Conservation (phyloP, 306 rosid species). For the Hippophae gyantsensis region DNA sequence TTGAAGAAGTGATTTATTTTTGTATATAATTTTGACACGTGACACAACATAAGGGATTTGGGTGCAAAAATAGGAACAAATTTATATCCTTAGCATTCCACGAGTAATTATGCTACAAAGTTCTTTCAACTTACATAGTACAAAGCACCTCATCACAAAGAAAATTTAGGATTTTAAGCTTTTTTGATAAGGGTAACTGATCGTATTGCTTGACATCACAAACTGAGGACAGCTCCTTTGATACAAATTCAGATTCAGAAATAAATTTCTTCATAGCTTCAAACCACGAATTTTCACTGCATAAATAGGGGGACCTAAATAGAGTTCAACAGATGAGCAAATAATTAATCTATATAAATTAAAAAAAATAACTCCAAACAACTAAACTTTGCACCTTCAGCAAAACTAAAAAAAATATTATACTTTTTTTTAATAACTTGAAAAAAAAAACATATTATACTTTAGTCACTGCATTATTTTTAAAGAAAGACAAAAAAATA, state of each 20-base stretch:
- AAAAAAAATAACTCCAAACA: background rate
- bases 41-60: no score
- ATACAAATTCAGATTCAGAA: constrained; percentile 21
- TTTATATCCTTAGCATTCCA: no score
- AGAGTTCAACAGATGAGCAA: constrained; percentile 2
- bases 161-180: constrained; percentile 32
- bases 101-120: background rate
- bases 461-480: no score
- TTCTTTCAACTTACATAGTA: constrained; percentile 35
- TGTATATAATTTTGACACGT: no score
- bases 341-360: background rate
- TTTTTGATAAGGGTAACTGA: constrained; percentile 30
- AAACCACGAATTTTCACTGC: constrained; percentile 30
- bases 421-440: no score
- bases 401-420: background rate
- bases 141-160: constrained; percentile 45
- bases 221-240: constrained; percentile 23
- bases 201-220: constrained; percentile 25
- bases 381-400: background rate
- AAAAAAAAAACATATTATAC: no score
- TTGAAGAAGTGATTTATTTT: no score
- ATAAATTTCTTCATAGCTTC: constrained; percentile 29
- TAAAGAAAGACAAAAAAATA: background rate
- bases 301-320: constrained; percentile 19
- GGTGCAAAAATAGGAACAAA: no score